Evolutionary conservation across 805 yeast species (phyloP), one percentile per base, ranked within the genome.

Genomic region (Priceomyces fermenticarens): DNA sequence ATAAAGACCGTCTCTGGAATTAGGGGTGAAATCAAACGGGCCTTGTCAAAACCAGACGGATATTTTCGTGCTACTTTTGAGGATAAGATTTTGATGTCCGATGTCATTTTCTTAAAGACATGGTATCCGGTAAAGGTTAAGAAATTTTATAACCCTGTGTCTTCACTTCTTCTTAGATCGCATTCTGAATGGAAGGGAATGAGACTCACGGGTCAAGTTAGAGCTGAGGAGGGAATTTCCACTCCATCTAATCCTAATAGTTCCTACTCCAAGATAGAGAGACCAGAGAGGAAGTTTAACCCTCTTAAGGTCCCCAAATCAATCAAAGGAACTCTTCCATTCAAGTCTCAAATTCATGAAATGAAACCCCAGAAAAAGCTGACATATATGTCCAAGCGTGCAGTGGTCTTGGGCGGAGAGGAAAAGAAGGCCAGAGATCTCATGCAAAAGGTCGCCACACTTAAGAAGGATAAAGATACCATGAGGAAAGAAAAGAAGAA

Each of bases 1-100:
- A 89, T 93, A 58, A 85, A 89, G 63, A 95, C 99, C 0, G 99
- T 93, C 3, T 87, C 96, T 6, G 99, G 99, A 45, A 88, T 93
- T 43, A 75, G 99, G 52, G 99, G 99, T 63, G 98, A 93, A 63
- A 91, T 93, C 54, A 93, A 93, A 62, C 75, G 97, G 48, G 99
- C 98, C 0, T 72, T 93, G 46, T 79, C 96, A 8, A 85, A 86
- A 52, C 97, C 97, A 0, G 98, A 91, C 38, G 99, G 99, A 10
- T 83, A 85, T 61, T 95, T 77, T 73, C 80, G 99, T 59, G 99
- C 99, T 10, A 83, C 97, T 1, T 93, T 93, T 63, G 99, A 93
- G 64, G 99, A 93, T 61, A 91, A 90, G 66, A 78, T 91, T 30
- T 74, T 91, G 41, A 75, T 93, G 82, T 84, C 93, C 50, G 99